These are phyloP conservation scores for Coriaria nepalensis DNA, from an alignment of 306 rosid species.

Conservation along the genomic window DNA sequence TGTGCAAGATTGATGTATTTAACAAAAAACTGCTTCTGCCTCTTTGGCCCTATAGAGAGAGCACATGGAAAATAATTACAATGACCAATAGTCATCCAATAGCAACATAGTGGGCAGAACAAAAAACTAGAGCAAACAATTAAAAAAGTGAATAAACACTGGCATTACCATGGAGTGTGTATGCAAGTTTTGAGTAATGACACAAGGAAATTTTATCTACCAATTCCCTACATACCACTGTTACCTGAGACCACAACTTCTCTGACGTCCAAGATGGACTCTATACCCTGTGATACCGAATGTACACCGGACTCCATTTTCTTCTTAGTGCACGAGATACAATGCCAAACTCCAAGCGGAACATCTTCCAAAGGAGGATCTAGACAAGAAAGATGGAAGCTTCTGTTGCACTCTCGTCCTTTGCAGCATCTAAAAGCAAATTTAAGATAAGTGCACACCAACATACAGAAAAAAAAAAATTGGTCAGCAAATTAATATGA, in stretches of 20 bases:
- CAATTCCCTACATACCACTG: slow-evolving; percentile 29
- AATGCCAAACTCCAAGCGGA: slow-evolving; percentile 58
- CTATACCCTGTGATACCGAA: slow-evolving; percentile 52
- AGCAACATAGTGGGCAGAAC: background rate
- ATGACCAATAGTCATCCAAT: slow-evolving; percentile 1
- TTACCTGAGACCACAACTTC: slow-evolving; percentile 25
- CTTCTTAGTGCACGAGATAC: slow-evolving; percentile 39
- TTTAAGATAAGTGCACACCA: slow-evolving; percentile 1
- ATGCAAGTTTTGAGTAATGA: too few species aligned
- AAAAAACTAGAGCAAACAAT: background rate
- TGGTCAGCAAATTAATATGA: background rate
- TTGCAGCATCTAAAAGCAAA: slow-evolving; percentile 37
- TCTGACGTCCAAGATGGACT: slow-evolving; percentile 35
- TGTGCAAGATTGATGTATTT: slow-evolving; percentile 60
- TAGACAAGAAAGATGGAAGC: slow-evolving; percentile 58
- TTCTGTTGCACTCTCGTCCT: slow-evolving; percentile 48
- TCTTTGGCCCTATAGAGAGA: slow-evolving; percentile 23
- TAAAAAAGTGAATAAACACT: background rate
- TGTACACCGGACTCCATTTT: slow-evolving; percentile 48
- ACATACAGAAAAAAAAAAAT: slow-evolving; percentile 5
- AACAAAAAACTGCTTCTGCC: slow-evolving; percentile 39
- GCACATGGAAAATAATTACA: slow-evolving; percentile 5
- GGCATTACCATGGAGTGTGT: background rate
- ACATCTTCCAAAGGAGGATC: slow-evolving; percentile 46
- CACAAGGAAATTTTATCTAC: too few species aligned